Base-by-base conservation (phyloP, 1,284 basidiomycete genomes). In the Ganoderma lingzhi region DNA sequence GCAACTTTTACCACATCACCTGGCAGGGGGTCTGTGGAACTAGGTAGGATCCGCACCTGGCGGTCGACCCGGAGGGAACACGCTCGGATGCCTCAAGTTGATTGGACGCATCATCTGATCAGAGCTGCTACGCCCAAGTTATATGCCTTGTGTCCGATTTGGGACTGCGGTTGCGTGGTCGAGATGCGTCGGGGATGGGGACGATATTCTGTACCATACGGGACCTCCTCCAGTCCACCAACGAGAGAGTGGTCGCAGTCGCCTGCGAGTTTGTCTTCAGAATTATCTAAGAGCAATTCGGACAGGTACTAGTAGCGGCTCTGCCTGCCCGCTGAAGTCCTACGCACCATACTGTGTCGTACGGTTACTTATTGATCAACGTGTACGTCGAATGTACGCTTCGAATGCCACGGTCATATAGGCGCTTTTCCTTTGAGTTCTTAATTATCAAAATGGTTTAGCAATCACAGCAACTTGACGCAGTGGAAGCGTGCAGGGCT, bases 401-500 rank as follows among this genome's bases (percentile, higher is more conserved):
- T 42, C 10, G 41, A 42, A 42, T 6, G 41, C 41, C 41, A 9
- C 35, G 35, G 8, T 35, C 35, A 35, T 35, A 23, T 23, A 23
- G 23, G 23, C 23, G 23, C 23, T 23, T 23, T 23, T 23, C 23
- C 23, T 23, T 23, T 23, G 23, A 23, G 9, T 41, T 41, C 39
- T 41, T 41, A 12, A 12, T 9, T 41, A 41, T 44, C 12, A 15
- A 15, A 44, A 44, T 9, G 6, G 39, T 4, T 8, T 2, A 44
- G 15, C 19, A 17, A 6, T 15, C 5, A 56, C 1, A 35, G 63
- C 63, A 64, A 56, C 63, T 64, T 64, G 63, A 64, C 51, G 63
- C 63, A 56, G 63, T 64, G 51, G 51, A 56, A 64, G 63, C 63
- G 63, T 64, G 63, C 63, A 64, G 63, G 63, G 63, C 63, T 56